phyloP scores from a whole-genome alignment of 2,329 filamentous ascomycete genomes.

The Fusarium neocosmosporiellum region DNA sequence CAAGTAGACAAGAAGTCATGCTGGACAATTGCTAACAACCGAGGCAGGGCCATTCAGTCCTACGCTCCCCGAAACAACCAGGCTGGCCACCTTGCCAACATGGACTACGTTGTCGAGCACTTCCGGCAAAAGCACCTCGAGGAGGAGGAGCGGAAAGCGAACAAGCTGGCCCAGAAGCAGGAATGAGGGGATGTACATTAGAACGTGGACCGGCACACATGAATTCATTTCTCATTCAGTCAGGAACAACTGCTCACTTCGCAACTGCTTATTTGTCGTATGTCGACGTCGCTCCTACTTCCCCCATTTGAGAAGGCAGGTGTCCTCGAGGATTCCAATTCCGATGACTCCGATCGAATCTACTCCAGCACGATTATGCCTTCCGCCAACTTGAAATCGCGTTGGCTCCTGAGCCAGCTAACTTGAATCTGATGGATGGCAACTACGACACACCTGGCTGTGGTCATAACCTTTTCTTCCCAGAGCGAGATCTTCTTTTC shows the following conservation, averaged over 20 bases:
- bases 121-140: conserved; percentile 65
- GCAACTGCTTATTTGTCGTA: neutral
- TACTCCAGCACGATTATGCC: neutral
- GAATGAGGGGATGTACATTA: conserved; percentile 44
- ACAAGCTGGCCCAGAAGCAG: conserved; percentile 58
- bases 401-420: neutral
- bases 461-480: neutral
- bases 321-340: neutral
- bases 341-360: neutral
- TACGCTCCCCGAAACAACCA: conserved; percentile 64
- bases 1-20: neutral
- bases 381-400: neutral
- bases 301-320: neutral
- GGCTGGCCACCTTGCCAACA: conserved; percentile 64
- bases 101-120: conserved; percentile 68
- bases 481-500: neutral
- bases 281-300: neutral
- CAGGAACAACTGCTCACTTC: conserved; percentile 5
- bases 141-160: conserved; percentile 66
- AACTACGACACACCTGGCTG: neutral
- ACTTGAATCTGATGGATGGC: neutral
- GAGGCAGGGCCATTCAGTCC: conserved; percentile 59
- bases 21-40: conserved; percentile 33
- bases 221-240: conserved; percentile 39
- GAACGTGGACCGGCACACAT: conserved; percentile 36